Percentiles rank a stretch among this genome's conserved stretches.
phyloP scores from a whole-genome alignment of 139 green algal species.

The Nannochloris sp. region DNA sequence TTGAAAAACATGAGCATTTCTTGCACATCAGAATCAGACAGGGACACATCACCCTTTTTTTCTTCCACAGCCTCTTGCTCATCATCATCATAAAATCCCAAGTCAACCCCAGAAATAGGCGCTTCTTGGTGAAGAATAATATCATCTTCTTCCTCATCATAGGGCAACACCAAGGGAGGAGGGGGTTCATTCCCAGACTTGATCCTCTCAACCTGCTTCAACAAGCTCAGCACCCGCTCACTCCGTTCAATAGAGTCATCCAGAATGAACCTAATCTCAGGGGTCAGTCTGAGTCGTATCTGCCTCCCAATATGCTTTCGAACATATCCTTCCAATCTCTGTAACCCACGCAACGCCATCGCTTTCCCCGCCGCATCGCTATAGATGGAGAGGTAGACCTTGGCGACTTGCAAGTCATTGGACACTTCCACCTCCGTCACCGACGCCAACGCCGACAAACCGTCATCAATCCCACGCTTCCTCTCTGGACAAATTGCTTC shows the following conservation, averaged over 20 bases:
- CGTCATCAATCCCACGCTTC: constrained; percentile 37
- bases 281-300: constrained; percentile 63
- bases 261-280: constrained; percentile 80
- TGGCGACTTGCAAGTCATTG: constrained; percentile 77
- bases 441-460: constrained; percentile 63
- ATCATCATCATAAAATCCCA: constrained; percentile 20
- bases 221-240: constrained; percentile 43
- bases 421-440: constrained; percentile 79
- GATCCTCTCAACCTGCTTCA: constrained; percentile 25
- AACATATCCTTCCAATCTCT: constrained; percentile 71
- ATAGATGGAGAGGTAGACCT: constrained; percentile 67
- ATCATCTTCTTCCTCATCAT: background rate
- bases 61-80: background rate
- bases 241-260: constrained; percentile 69
- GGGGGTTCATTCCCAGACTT: constrained; percentile 21
- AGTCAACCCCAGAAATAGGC: constrained; percentile 14
- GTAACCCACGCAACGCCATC: constrained; percentile 63
- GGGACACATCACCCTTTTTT: background rate
- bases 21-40: constrained; percentile 4
- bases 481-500: constrained; percentile 69
- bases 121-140: constrained; percentile 12
- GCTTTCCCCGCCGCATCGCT: constrained; percentile 51
- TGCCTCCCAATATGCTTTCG: constrained; percentile 53
- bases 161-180: constrained; percentile 26
- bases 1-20: constrained; percentile 22